Conservation (phyloP, 768 basidiomycete species). For the Naematelia aurantialba region DNA sequence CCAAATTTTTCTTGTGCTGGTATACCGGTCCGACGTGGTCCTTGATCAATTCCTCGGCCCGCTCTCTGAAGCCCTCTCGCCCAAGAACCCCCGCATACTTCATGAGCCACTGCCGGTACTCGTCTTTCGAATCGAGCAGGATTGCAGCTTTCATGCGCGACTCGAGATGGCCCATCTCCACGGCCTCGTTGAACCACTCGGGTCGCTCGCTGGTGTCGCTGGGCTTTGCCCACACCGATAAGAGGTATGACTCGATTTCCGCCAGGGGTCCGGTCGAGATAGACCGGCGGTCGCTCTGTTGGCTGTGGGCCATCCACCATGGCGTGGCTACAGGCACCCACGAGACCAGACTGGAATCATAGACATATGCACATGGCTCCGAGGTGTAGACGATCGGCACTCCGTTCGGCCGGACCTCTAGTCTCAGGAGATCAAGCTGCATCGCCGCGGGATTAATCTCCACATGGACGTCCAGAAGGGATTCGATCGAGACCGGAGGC, state of each 20-base stretch:
- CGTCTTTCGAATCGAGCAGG: slow-evolving; percentile 72
- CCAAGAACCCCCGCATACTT: slow-evolving; percentile 79
- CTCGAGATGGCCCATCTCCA: slow-evolving; percentile 87
- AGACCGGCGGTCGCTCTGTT: not conserved
- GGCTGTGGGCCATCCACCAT: slow-evolving; percentile 79
- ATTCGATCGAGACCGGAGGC: not conserved
- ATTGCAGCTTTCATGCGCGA: slow-evolving; percentile 69
- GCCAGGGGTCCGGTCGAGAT: slow-evolving; percentile 20
- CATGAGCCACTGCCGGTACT: slow-evolving; percentile 73
- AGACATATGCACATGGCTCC: slow-evolving; percentile 73
- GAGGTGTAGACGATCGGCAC: slow-evolving; percentile 71
- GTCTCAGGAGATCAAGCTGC: slow-evolving; percentile 58
- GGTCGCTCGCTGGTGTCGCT: slow-evolving; percentile 20
- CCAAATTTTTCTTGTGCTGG: slow-evolving; percentile 53
- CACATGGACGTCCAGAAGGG: slow-evolving; percentile 3
- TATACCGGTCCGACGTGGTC: slow-evolving; percentile 87
- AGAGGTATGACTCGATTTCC: slow-evolving; percentile 45
- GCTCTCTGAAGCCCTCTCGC: slow-evolving; percentile 80
- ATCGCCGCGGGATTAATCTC: not conserved
- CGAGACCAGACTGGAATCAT: slow-evolving; percentile 62
- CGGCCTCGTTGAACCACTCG: slow-evolving; percentile 78
- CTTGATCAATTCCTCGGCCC: slow-evolving; percentile 85
- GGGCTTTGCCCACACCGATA: slow-evolving; percentile 19
- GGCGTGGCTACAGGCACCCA: slow-evolving; percentile 75
- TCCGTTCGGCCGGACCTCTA: slow-evolving; percentile 72